Conservation (phyloP, 345 rosid genomes). For the Eucalyptus marginata region DNA sequence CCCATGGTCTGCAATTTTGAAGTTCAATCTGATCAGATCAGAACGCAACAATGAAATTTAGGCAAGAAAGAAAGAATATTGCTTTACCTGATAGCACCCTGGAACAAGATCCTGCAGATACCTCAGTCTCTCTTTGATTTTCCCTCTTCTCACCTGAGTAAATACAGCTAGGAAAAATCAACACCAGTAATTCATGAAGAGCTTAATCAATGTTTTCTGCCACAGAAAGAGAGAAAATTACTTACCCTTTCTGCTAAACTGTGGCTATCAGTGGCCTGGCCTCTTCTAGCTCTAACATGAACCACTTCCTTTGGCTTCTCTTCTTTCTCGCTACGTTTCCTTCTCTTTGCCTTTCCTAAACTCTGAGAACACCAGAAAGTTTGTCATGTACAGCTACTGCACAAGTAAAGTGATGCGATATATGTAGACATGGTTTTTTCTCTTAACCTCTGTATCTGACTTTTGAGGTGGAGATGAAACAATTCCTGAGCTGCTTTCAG, state of each 20-base stretch:
- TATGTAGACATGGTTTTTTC: not conserved
- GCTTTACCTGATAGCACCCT: conserved; percentile 69
- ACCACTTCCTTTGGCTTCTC: conserved; percentile 52
- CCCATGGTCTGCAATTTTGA: conserved; percentile 61
- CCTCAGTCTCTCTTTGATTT: conserved; percentile 63
- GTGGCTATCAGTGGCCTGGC: conserved; percentile 92
- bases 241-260: conserved; percentile 89
- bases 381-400: not conserved
- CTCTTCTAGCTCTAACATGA: conserved; percentile 93
- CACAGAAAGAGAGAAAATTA: not conserved
- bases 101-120: conserved; percentile 80
- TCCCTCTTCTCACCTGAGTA: conserved; percentile 60
- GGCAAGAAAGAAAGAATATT: not conserved
- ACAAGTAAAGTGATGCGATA: not conserved
- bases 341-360: conserved; percentile 31
- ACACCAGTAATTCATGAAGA: not conserved
- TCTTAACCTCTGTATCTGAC: not conserved
- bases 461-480: not conserved
- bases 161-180: not conserved
- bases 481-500: not conserved
- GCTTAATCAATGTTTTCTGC: too few species aligned
- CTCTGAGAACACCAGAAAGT: not conserved
- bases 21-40: not conserved
- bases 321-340: conserved; percentile 25
- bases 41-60: not conserved